phyloP scores from a whole-genome alignment of 208 protist genomes.

The Leishmania amazonensis region DNA sequence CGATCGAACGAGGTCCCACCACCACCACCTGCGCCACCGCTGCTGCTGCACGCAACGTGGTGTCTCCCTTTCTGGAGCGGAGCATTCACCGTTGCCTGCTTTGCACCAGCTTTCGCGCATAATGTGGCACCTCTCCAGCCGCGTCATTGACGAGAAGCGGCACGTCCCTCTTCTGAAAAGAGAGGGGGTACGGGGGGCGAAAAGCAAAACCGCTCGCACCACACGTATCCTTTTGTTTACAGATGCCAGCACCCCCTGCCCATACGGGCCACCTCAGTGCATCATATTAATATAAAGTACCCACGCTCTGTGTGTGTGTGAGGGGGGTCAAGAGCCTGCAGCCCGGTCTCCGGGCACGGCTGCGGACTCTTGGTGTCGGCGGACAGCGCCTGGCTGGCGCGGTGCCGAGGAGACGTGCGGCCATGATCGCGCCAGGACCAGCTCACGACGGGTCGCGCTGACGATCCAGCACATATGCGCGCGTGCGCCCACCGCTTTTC shows the following conservation, averaged over 20 bases:
- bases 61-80: not conserved
- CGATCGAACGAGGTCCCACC: not conserved
- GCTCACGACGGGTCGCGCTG: not conserved
- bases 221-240: not conserved
- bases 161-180: not conserved
- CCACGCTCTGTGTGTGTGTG: not conserved
- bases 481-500: too few relatives aligned
- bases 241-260: not conserved
- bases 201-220: not conserved
- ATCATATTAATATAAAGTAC: not conserved
- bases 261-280: not conserved
- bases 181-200: too few relatives aligned
- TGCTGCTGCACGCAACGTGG: not conserved
- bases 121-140: not conserved
- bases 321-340: not conserved
- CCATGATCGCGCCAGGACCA: not conserved
- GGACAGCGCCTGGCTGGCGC: not conserved
- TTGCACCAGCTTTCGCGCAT: not conserved
- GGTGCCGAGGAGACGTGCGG: not conserved
- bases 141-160: not conserved
- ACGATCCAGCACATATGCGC: not conserved
- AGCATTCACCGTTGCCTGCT: not conserved
- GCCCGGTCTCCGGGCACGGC: not conserved
- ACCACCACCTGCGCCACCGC: not conserved
- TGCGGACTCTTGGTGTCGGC: not conserved